Evolutionary conservation across 2,329 filamentous ascomycete species (phyloP), one percentile per base, ranked within the genome.

Genomic region (Fusarium nygamai): DNA sequence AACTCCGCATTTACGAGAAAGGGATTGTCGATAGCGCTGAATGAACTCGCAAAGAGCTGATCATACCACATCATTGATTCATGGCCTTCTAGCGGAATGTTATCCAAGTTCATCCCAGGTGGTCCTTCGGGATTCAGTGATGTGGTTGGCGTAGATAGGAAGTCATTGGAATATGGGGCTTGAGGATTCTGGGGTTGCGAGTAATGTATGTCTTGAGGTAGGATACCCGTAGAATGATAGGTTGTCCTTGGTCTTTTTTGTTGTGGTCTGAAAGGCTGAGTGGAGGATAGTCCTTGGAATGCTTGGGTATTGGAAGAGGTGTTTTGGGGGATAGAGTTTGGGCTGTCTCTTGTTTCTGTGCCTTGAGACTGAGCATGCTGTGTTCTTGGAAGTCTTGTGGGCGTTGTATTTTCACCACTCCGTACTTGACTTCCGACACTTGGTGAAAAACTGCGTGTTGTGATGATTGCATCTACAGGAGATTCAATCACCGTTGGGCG

Each of bases 1-100:
- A 82, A 81, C 41, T 81, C 78, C 0, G 80, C 79, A 22, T 80
- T 78, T 9, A 78, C 79, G 20, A 82, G 70, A 31, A 81, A 81
- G 0, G 80, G 80, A 24, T 81, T 81, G 14, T 82, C 80, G 50
- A 82, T 80, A 3, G 79, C 79, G 31, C 78, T 80, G 48, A 82
- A 81, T 1, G 80, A 81, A 41, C 79, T 81, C 2, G 78, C 80
- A 64, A 82, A 82, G 24, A 82, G 48, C 43, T 82, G 80, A 13
- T 82, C 80, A 43, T 81, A 82, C 80, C 80, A 82, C 47, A 81
- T 79, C 69, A 81, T 81, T 2, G 80, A 81, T 58, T 81, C 79
- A n/a, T 82, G 80, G 0, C 79, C 80, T 24, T 82, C 80, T 1
- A 78, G 64, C 1, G 73, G 69, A 22, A 76, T 54, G 13, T 57